Evolutionary conservation across 495 filamentous ascomycete species (phyloP).

Genomic region (Aspergillus heteromorphus): DNA sequence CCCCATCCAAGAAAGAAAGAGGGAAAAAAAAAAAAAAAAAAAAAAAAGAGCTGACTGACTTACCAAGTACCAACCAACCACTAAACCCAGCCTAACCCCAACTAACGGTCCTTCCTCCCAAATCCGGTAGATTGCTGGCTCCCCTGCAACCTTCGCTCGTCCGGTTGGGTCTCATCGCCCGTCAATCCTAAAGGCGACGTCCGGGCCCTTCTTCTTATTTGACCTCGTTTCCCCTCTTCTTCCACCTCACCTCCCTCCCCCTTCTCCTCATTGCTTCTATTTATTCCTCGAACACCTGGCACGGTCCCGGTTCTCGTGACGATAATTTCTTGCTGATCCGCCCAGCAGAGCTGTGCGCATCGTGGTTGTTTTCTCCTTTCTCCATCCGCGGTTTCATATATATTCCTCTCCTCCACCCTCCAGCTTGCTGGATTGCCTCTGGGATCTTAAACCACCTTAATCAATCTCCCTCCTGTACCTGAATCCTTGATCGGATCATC

Average conservation of each 20-base stretch:
- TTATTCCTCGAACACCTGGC: conserved; percentile 21
- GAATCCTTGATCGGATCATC: not conserved
- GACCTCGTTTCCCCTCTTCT: conserved; percentile 3
- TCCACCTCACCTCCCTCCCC: conserved; percentile 1
- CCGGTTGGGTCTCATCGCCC: conserved; percentile 14
- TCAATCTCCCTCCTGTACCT: not conserved
- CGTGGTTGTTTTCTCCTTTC: conserved; percentile 15
- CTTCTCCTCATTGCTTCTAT: conserved; percentile 12
- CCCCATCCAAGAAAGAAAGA: conserved; percentile 4
- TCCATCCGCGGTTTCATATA: conserved; percentile 10
- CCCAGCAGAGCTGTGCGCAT: conserved; percentile 33
- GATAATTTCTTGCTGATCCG: conserved; percentile 14
- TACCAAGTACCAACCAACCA: conserved; percentile 15
- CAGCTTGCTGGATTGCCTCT: conserved; percentile 23
- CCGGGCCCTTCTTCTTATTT: not conserved
- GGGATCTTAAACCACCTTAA: conserved; percentile 2
- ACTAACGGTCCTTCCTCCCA: conserved; percentile 21
- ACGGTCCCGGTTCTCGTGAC: conserved; percentile 6
- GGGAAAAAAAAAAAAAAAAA: conserved; percentile 9
- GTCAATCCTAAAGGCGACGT: conserved; percentile 8
- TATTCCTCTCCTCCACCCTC: conserved; percentile 6
- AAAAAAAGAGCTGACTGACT: conserved; percentile 4
- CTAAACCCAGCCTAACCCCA: conserved; percentile 10
- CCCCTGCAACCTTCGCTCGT: conserved; percentile 15
- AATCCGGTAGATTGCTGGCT: conserved; percentile 18